Percentiles rank a stretch among this genome's conserved stretches.
These are phyloP conservation scores for Actinidia polygama DNA, from an alignment of 179 eudicot genomes.

Conservation along the genomic window DNA sequence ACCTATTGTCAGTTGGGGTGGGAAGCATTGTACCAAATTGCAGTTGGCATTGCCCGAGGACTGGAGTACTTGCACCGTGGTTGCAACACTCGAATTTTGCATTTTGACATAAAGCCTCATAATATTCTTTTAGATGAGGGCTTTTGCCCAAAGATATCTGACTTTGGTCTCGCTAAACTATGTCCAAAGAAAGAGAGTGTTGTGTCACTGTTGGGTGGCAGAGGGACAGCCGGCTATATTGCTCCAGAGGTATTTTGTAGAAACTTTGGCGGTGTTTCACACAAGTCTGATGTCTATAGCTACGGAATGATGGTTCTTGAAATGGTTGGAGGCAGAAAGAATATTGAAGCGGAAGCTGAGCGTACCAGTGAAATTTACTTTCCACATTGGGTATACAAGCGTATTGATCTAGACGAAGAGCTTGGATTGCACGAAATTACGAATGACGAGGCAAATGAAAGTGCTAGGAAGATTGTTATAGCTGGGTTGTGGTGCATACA, in stretches of 20 bases:
- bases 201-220: not conserved
- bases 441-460: not conserved
- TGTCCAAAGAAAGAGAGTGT: slow-evolving; percentile 17
- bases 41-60: slow-evolving; percentile 24
- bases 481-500: slow-evolving; percentile 28
- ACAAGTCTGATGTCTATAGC: slow-evolving; percentile 32
- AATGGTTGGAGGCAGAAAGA: slow-evolving; percentile 23
- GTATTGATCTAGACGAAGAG: slow-evolving; percentile 8
- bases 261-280: slow-evolving; percentile 17
- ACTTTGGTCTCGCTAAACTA: slow-evolving; percentile 31
- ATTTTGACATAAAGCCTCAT: slow-evolving; percentile 30
- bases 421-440: not conserved
- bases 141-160: slow-evolving; percentile 20
- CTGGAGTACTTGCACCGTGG: slow-evolving; percentile 27
- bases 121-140: slow-evolving; percentile 21
- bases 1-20: not conserved
- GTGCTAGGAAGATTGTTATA: slow-evolving; percentile 14
- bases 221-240: slow-evolving; percentile 25
- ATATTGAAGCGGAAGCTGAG: not conserved
- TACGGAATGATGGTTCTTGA: slow-evolving; percentile 25
- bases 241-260: slow-evolving; percentile 19
- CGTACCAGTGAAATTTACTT: slow-evolving; percentile 16
- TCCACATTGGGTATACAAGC: slow-evolving; percentile 16
- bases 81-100: slow-evolving; percentile 21
- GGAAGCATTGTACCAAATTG: slow-evolving; percentile 8